Evolutionary conservation across 352 stramenopile species (phyloP).

Genomic region (Thraustochytrium sp.): DNA sequence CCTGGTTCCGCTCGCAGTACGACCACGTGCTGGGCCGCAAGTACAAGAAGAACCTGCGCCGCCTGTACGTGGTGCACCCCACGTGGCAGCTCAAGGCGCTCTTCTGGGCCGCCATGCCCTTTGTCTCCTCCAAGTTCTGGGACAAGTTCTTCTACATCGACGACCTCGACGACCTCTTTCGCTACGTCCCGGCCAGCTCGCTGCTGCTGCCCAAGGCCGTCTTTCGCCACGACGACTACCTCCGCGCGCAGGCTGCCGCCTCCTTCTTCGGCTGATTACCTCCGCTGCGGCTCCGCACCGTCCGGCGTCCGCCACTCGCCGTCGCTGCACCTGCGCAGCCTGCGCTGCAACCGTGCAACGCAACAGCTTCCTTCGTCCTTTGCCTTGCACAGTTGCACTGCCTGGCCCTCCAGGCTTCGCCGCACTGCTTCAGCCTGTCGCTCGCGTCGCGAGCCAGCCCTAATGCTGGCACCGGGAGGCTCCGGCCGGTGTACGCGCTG

Average conservation of each 20-base stretch:
- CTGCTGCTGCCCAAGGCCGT: conserved; percentile 32
- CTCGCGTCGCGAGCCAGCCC: too few relatives aligned
- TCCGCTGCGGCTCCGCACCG: too few relatives aligned
- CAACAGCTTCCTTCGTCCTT: too few relatives aligned
- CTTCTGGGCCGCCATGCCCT: conserved; percentile 63
- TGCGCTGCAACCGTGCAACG: too few relatives aligned
- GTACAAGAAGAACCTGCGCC: conserved; percentile 60
- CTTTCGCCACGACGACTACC: conserved; percentile 24
- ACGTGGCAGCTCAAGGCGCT: conserved; percentile 67
- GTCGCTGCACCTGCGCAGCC: too few relatives aligned
- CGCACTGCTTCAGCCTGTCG: too few relatives aligned
- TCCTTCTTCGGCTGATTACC: too few relatives aligned
- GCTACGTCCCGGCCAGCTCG: conserved; percentile 34
- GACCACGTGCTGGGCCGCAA: conserved; percentile 46
- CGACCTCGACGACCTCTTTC: conserved; percentile 55
- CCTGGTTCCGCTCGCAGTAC: conserved; percentile 67
- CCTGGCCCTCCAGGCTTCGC: too few relatives aligned
- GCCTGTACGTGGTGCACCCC: conserved; percentile 69
- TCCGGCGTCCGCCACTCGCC: too few relatives aligned
- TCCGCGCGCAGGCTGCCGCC: not conserved
- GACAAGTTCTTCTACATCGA: conserved; percentile 68
- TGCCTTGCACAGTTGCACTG: too few relatives aligned
- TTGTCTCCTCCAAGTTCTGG: conserved; percentile 63
- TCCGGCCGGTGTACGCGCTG: too few relatives aligned
- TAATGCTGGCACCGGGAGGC: too few relatives aligned